Conservation (phyloP, 2,329 filamentous ascomycete genomes). For the Cytospora piceae region DNA sequence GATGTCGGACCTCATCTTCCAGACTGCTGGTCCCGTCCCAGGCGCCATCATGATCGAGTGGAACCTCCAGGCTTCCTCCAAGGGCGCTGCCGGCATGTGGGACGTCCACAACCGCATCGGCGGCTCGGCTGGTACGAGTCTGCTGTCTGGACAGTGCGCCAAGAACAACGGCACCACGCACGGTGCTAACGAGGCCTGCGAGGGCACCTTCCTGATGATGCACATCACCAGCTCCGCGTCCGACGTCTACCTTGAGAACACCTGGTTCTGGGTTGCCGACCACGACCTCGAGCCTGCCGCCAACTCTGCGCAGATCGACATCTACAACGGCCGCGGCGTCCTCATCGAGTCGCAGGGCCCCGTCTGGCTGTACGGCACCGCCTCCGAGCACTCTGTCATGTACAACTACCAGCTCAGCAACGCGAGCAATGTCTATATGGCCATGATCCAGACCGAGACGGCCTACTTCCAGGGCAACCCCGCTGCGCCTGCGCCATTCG, state of each 20-base stretch:
- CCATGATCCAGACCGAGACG: constrained; percentile 85
- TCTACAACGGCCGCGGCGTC: constrained; percentile 87
- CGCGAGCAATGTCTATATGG: constrained; percentile 80
- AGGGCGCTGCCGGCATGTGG: constrained; percentile 82
- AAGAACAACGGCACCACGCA: constrained; percentile 72
- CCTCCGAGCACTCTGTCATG: constrained; percentile 66
- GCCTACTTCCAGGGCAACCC: constrained; percentile 88
- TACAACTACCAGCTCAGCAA: constrained; percentile 87
- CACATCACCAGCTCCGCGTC: constrained; percentile 66
- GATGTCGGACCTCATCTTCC: constrained; percentile 85
- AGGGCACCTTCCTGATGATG: constrained; percentile 73
- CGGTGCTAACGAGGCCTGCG: constrained; percentile 66
- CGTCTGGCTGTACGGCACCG: constrained; percentile 80
- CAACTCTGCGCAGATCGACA: constrained; percentile 70
- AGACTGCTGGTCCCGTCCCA: constrained; percentile 79
- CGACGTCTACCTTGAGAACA: constrained; percentile 80
- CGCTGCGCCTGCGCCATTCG: constrained; percentile 68
- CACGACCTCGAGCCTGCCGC: constrained; percentile 80
- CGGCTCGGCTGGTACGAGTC: constrained; percentile 79
- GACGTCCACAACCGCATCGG: constrained; percentile 96
- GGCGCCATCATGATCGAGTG: constrained; percentile 91
- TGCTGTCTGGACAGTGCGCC: constrained; percentile 78
- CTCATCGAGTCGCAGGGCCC: constrained; percentile 77
- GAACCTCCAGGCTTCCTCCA: constrained; percentile 72
- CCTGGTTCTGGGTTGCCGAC: constrained; percentile 88